Base-by-base conservation (phyloP, 306 rosid species). In the Trifolium repens region DNA sequence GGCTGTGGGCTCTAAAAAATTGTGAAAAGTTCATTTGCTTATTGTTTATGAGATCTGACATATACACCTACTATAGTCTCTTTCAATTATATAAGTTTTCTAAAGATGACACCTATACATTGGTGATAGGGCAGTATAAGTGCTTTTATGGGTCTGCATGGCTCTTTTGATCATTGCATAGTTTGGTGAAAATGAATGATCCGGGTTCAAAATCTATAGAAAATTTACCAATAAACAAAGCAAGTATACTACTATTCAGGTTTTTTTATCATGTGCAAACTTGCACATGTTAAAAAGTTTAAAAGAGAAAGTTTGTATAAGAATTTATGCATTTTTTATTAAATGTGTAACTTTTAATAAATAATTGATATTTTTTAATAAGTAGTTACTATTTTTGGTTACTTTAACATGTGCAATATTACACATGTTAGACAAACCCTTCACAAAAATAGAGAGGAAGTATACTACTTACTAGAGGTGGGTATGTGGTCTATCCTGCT, bases 1-100 rank as follows among this genome's bases (percentile, higher is more conserved):
- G 8, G 11, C 5, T 57, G 63, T 57, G 63, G 63, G 63, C 34
- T 58, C 15, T 26, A 11, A 7, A 26, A 58, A 12, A 24, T 24
- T 24, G 3, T 10, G 4, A 58, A 58, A 11, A 58, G 35, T 50
- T 26, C 8, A 58, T 58, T 5, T 58, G 9, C 64, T 11, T 58
- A 58, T 12, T 61, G 32, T 61, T 61, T 32, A 61, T 61, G 39
- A 12, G 19, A 61, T 61, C 22, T 61, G 13, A 61, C 67, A 61
- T 32, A 30, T 27, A 59, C 67, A 30, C 17, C 42, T 60, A 60
- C 42, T 30, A 60, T 60, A 60, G 67, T 60, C 12, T 22, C 40
- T 30, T 60, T 60, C 67, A 60, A 60, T 14, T 60, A 60, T 32
- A 58, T 17, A 58, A 24, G 64, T 26, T 58, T 11, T 58, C 27